phyloP scores from a whole-genome alignment of 2,329 filamentous ascomycete genomes.

The Albophoma yamanashiensis region DNA sequence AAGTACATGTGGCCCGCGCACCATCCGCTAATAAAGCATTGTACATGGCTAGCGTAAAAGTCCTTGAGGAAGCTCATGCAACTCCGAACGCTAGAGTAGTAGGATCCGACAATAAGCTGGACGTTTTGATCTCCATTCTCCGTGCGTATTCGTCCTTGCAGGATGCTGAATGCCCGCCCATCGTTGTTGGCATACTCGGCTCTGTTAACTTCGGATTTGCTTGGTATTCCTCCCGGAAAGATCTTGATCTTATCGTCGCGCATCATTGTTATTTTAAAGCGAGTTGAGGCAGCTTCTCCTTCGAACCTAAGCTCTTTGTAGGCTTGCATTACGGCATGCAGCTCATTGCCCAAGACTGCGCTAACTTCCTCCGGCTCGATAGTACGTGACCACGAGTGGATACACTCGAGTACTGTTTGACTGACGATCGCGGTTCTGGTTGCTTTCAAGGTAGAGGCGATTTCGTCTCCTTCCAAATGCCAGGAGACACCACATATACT shows the following conservation, averaged over 20 bases:
- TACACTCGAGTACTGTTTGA: background rate
- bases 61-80: constrained; percentile 4
- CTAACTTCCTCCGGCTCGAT: background rate
- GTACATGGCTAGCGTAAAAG: constrained; percentile 5
- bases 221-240: background rate
- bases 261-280: background rate
- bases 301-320: background rate
- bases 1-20: constrained; percentile 5
- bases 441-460: background rate
- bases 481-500: constrained; percentile 2
- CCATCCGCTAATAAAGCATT: constrained; percentile 6
- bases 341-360: background rate
- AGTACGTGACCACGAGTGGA: background rate
- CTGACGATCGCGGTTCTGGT: background rate
- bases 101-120: constrained; percentile 3
- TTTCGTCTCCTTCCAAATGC: background rate
- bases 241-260: background rate
- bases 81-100: background rate
- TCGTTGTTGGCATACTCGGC: background rate
- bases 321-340: background rate
- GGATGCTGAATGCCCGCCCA: background rate
- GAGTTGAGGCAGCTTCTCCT: background rate
- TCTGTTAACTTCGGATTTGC: background rate
- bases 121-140: background rate
- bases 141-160: background rate